These are phyloP conservation scores for Amesomyces nigricolor DNA, from an alignment of 2,329 filamentous ascomycete genomes.

Conservation along the genomic window DNA sequence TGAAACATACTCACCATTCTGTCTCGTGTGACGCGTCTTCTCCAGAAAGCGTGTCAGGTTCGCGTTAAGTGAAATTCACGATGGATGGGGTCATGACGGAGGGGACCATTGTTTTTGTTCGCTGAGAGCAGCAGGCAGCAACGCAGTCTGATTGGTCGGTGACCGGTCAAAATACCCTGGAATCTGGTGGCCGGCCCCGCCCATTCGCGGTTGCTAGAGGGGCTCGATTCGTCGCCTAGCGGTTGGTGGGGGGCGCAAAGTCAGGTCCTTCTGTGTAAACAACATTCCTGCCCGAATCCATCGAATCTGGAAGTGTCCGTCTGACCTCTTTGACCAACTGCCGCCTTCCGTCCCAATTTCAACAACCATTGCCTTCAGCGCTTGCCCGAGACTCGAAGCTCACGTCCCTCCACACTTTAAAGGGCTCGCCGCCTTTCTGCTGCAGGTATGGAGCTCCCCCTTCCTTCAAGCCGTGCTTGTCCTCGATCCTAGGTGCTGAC, in stretches of 20 bases:
- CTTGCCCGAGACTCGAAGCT: conserved; percentile 1
- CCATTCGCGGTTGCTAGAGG: conserved; percentile 21
- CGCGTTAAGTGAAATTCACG: conserved; percentile 15
- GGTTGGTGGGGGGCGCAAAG: conserved; percentile 16
- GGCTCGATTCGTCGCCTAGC: conserved; percentile 18
- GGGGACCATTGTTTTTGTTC: conserved; percentile 4
- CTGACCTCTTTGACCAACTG: conserved; percentile 1
- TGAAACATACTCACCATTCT: conserved; percentile 18
- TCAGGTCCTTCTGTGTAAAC: conserved; percentile 22
- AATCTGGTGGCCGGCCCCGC: conserved; percentile 6
- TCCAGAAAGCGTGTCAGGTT: conserved; percentile 10
- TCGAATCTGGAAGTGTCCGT: conserved; percentile 4
- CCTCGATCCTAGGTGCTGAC: conserved; percentile 16
- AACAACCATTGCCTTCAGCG: conserved; percentile 13
- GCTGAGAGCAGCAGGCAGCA: conserved; percentile 3
- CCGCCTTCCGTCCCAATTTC: conserved; percentile 1
- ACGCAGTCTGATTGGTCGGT: conserved; percentile 5
- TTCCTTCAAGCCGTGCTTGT: conserved; percentile 1
- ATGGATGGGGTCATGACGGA: neutral
- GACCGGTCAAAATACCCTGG: neutral
- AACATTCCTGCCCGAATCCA: conserved; percentile 20
- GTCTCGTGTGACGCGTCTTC: conserved; percentile 6
- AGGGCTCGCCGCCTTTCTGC: conserved; percentile 10
- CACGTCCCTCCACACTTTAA: neutral
- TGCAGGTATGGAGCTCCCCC: conserved; percentile 18